A percentile compares a stretch with the other conserved stretches of the same genome.
phyloP scores from a whole-genome alignment of 768 basidiomycete species.

The Kwoniella botswanensis region DNA sequence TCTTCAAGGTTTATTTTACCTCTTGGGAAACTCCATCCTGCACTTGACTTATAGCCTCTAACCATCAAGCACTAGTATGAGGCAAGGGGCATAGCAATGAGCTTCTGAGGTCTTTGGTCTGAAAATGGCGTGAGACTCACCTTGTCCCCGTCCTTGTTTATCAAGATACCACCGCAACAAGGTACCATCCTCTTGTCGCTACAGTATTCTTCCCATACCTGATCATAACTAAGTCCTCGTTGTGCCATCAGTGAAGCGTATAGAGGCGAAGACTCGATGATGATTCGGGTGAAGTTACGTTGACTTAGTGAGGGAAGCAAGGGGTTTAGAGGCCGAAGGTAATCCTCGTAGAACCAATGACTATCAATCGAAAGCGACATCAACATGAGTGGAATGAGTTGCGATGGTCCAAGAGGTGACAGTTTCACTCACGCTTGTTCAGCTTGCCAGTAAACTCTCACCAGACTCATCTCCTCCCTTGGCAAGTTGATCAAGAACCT shows the following conservation, averaged over 20 bases:
- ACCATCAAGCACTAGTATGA: slow-evolving; percentile 82
- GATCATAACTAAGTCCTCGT: slow-evolving; percentile 42
- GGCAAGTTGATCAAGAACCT: slow-evolving; percentile 95
- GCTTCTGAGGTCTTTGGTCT: not conserved
- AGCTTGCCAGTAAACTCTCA: slow-evolving; percentile 96
- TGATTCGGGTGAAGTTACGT: slow-evolving; percentile 88
- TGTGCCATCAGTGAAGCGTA: slow-evolving; percentile 28
- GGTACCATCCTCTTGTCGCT: slow-evolving; percentile 95
- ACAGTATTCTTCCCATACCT: slow-evolving; percentile 69
- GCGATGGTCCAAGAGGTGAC: slow-evolving; percentile 11
- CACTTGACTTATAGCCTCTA: slow-evolving; percentile 95
- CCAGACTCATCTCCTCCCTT: slow-evolving; percentile 84
- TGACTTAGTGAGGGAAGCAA: slow-evolving; percentile 84
- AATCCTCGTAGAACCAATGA: slow-evolving; percentile 99
- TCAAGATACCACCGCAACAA: slow-evolving; percentile 95
- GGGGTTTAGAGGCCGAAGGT: slow-evolving; percentile 87
- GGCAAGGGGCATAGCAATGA: not conserved
- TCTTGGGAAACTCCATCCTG: slow-evolving; percentile 99
- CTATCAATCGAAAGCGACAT: slow-evolving; percentile 59
- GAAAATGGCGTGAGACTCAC: slow-evolving; percentile 60
- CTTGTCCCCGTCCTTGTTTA: slow-evolving; percentile 91
- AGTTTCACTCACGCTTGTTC: slow-evolving; percentile 85
- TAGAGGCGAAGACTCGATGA: slow-evolving; percentile 68
- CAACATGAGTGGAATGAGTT: not conserved
- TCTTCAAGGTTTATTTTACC: slow-evolving; percentile 99